Evolutionary conservation across 2,329 filamentous ascomycete genomes (phyloP).

Genomic region (Diaporthe destruens): DNA sequence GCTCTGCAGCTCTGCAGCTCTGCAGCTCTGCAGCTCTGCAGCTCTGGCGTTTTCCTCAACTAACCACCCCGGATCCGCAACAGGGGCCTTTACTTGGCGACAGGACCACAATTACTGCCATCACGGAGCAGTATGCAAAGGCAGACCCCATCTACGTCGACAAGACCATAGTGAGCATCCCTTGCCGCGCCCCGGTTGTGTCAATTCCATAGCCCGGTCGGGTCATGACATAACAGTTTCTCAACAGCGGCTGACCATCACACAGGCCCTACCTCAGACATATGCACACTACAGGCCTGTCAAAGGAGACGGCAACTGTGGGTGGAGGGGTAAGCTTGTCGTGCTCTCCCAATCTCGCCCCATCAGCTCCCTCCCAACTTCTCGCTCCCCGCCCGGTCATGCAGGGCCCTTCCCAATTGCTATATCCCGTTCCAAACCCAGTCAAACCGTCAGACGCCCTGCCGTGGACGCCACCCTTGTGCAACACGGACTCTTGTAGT

Average conservation of each 20-base stretch:
- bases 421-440: background rate
- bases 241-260: constrained; percentile 16
- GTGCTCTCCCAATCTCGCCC: background rate
- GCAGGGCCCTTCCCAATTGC: background rate
- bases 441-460: background rate
- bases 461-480: background rate
- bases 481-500: background rate
- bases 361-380: background rate
- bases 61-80: constrained; percentile 36
- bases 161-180: constrained; percentile 82
- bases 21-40: too few species aligned
- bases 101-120: constrained; percentile 80
- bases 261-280: constrained; percentile 80
- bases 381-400: background rate
- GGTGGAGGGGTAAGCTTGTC: constrained; percentile 86
- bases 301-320: constrained; percentile 94
- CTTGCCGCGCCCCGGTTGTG: background rate
- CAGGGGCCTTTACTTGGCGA: constrained; percentile 88
- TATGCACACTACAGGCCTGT: constrained; percentile 91
- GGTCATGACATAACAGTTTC: background rate
- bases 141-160: constrained; percentile 86
- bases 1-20: too few species aligned
- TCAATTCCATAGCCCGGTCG: background rate
- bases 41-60: constrained; percentile 45
- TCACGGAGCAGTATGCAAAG: constrained; percentile 88